These are phyloP conservation scores for Phytophthora kernoviae DNA, from an alignment of 352 stramenopile species.

Conservation along the genomic window DNA sequence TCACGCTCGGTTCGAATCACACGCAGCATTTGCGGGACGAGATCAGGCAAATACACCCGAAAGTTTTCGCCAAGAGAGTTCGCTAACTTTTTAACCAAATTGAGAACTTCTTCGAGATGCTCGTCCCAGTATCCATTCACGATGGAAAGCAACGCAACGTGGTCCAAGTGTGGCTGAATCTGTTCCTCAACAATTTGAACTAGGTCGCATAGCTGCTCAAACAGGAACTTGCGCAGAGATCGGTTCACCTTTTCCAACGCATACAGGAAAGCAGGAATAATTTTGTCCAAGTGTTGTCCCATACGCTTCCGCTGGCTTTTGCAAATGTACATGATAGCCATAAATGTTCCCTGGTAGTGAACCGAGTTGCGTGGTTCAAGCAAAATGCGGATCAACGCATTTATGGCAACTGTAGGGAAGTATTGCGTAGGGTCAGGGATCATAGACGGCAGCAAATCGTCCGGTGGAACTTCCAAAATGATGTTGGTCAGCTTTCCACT, in stretches of 20 bases:
- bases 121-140: constrained; percentile 87
- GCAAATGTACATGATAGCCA: constrained; percentile 99
- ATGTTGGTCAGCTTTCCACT: constrained; percentile 70
- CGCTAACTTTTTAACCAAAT: constrained; percentile 95
- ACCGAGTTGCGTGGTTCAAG: constrained; percentile 95
- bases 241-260: constrained; percentile 90
- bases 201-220: constrained; percentile 97
- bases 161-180: constrained; percentile 91
- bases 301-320: constrained; percentile 94
- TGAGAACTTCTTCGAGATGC: constrained; percentile 97
- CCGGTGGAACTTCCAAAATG: constrained; percentile 63
- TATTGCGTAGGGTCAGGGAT: constrained; percentile 92
- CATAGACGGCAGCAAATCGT: constrained; percentile 84
- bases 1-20: constrained; percentile 86
- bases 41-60: constrained; percentile 84
- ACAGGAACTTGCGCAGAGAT: constrained; percentile 93
- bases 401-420: constrained; percentile 96
- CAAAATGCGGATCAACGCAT: constrained; percentile 98
- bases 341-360: constrained; percentile 97
- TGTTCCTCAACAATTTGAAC: constrained; percentile 97
- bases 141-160: constrained; percentile 84
- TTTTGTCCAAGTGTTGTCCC: constrained; percentile 95
- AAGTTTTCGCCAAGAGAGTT: constrained; percentile 88
- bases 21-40: constrained; percentile 89
- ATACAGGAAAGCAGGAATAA: constrained; percentile 97